phyloP scores from a whole-genome alignment of 306 rosid genomes.

The Ormosia emarginata region DNA sequence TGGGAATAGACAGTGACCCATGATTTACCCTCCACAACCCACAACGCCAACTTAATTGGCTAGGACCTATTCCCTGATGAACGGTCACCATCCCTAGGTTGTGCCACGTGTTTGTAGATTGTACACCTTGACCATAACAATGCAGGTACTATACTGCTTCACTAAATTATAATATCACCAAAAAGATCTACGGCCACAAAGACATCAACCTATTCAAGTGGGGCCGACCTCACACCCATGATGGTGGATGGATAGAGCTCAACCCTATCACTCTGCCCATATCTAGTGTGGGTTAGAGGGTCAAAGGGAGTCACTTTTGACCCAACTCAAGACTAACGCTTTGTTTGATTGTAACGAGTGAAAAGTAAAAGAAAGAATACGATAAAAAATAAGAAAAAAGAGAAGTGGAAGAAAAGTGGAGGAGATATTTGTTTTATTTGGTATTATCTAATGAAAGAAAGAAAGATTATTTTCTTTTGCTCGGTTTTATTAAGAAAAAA shows the following conservation, averaged over 20 bases:
- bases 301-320: too few species aligned
- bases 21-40: constrained; percentile 12
- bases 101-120: constrained; percentile 28
- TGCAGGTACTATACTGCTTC: neutral
- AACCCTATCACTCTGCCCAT: too few species aligned
- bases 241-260: neutral
- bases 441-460: too few species aligned
- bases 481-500: too few species aligned
- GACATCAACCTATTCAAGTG: neutral
- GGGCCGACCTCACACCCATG: neutral
- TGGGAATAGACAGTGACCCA: constrained; percentile 23
- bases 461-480: too few species aligned
- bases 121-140: constrained; percentile 22
- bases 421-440: too few species aligned
- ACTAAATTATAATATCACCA: neutral
- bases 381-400: too few species aligned
- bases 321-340: too few species aligned
- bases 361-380: too few species aligned
- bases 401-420: too few species aligned
- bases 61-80: neutral
- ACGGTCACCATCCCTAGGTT: constrained; percentile 18
- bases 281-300: too few species aligned
- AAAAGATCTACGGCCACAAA: constrained; percentile 4
- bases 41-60: constrained; percentile 7
- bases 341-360: too few species aligned